phyloP scores from a whole-genome alignment of 371 early-diverging fungal genomes.

The Mucor racemosus region DNA sequence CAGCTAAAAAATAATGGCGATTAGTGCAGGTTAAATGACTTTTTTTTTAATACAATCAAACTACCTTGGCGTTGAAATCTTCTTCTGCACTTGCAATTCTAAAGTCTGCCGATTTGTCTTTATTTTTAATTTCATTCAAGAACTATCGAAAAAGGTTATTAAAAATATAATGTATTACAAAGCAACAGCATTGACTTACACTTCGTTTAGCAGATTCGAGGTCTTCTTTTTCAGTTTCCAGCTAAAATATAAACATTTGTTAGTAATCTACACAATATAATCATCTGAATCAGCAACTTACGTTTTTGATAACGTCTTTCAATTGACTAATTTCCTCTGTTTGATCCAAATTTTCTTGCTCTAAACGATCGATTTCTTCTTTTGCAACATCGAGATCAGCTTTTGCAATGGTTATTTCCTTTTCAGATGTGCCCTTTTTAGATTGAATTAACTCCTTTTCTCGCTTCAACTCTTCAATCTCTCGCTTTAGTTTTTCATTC shows the following conservation, averaged over 20 bases:
- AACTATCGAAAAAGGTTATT: conserved; percentile 24
- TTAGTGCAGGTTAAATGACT: no score
- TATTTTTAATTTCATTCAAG: conserved; percentile 49
- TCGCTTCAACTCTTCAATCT: not conserved
- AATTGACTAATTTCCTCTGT: conserved; percentile 10
- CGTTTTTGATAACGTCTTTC: conserved; percentile 12
- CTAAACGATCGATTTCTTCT: conserved; percentile 10
- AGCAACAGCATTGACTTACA: conserved; percentile 21
- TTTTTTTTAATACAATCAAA: not conserved
- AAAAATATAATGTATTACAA: not conserved
- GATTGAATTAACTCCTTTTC: not conserved
- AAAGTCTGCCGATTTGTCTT: conserved; percentile 52
- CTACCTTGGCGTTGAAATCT: conserved; percentile 45
- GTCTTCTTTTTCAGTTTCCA: conserved; percentile 37
- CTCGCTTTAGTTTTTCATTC: not conserved
- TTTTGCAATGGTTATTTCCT: conserved; percentile 3
- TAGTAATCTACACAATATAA: not conserved
- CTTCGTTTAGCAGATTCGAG: conserved; percentile 44
- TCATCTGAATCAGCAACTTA: not conserved
- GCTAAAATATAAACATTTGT: not conserved
- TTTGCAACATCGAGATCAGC: conserved; percentile 3
- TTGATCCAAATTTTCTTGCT: conserved; percentile 11
- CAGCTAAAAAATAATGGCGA: conserved; percentile 3
- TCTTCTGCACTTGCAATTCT: conserved; percentile 49
- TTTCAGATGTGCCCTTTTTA: not conserved